These are phyloP conservation scores for Petunia axillaris DNA, from an alignment of 257 asterid genomes.

Conservation along the genomic window DNA sequence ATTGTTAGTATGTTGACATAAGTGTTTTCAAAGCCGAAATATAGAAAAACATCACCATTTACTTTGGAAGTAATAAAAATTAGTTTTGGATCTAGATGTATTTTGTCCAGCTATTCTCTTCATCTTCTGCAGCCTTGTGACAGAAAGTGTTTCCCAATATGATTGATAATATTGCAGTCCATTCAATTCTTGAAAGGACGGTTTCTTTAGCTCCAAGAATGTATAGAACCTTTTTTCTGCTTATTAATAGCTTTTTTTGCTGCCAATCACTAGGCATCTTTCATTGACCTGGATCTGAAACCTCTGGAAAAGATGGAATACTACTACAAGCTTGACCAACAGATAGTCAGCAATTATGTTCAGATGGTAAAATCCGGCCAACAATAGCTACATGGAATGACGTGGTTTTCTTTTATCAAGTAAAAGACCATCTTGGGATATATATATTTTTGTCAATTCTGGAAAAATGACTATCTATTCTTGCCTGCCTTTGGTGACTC, in stretches of 20 bases:
- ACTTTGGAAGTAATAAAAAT: not conserved
- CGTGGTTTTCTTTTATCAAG: too few species aligned
- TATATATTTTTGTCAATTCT: too few species aligned
- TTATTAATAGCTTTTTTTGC: constrained; percentile 22
- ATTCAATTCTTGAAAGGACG: not conserved
- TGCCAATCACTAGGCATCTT: constrained; percentile 59
- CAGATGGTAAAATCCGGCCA: constrained; percentile 47
- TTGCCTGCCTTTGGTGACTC: too few species aligned
- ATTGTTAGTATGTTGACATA: not conserved
- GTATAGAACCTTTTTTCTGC: not conserved
- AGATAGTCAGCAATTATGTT: constrained; percentile 61
- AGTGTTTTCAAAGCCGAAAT: too few species aligned
- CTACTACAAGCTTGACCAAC: constrained; percentile 83
- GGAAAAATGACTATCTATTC: too few species aligned
- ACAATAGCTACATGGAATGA: not conserved
- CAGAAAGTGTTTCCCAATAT: not conserved
- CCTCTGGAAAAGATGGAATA: constrained; percentile 79
- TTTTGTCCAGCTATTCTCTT: constrained; percentile 4
- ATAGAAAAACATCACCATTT: too few species aligned
- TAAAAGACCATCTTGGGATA: too few species aligned
- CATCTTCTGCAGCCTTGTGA: not conserved
- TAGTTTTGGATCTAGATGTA: not conserved
- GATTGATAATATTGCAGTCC: not conserved
- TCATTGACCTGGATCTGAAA: constrained; percentile 94
- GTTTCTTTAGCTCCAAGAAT: not conserved